Evolutionary conservation across 2,329 filamentous ascomycete genomes (phyloP).

Genomic region (Coniochaeta sp.): DNA sequence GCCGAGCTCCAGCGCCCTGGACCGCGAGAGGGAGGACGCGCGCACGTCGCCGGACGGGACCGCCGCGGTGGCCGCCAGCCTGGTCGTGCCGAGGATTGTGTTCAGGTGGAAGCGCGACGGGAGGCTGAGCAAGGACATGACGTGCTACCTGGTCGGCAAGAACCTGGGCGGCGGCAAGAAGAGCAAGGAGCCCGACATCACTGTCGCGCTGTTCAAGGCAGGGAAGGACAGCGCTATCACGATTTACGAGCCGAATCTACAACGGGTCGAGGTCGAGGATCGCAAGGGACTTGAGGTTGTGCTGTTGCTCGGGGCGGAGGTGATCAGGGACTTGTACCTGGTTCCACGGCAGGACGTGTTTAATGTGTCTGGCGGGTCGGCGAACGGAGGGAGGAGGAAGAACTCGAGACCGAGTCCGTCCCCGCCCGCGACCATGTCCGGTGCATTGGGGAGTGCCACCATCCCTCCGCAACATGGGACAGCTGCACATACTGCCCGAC

Average conservation of each 20-base stretch:
- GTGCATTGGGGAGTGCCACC: slow-evolving; percentile 30
- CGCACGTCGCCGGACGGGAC: background rate
- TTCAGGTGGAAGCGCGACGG: slow-evolving; percentile 90
- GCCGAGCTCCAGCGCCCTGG: slow-evolving; percentile 71
- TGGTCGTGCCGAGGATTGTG: slow-evolving; percentile 64
- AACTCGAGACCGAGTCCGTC: slow-evolving; percentile 31
- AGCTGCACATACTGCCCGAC: slow-evolving; percentile 12
- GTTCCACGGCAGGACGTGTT: slow-evolving; percentile 66
- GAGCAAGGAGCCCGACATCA: slow-evolving; percentile 90
- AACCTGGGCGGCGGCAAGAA: slow-evolving; percentile 61
- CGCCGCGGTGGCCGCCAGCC: slow-evolving; percentile 15
- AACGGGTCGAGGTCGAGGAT: slow-evolving; percentile 87
- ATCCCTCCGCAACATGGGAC: slow-evolving; percentile 10
- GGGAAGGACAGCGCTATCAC: slow-evolving; percentile 61
- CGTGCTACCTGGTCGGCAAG: slow-evolving; percentile 78
- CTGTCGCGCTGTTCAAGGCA: slow-evolving; percentile 77
- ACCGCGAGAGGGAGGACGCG: slow-evolving; percentile 57
- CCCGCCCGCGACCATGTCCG: slow-evolving; percentile 26
- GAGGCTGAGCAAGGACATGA: slow-evolving; percentile 78
- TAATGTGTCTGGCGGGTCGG: slow-evolving; percentile 52
- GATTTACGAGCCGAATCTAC: slow-evolving; percentile 88
- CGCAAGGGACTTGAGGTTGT: slow-evolving; percentile 87
- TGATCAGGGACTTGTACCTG: slow-evolving; percentile 59
- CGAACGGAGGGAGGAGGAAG: slow-evolving; percentile 26
- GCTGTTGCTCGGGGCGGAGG: slow-evolving; percentile 55